Percentiles rank a stretch among this genome's conserved stretches.
Evolutionary conservation across 495 filamentous ascomycete species (phyloP).

Genomic region (Corynascus novoguineensis): DNA sequence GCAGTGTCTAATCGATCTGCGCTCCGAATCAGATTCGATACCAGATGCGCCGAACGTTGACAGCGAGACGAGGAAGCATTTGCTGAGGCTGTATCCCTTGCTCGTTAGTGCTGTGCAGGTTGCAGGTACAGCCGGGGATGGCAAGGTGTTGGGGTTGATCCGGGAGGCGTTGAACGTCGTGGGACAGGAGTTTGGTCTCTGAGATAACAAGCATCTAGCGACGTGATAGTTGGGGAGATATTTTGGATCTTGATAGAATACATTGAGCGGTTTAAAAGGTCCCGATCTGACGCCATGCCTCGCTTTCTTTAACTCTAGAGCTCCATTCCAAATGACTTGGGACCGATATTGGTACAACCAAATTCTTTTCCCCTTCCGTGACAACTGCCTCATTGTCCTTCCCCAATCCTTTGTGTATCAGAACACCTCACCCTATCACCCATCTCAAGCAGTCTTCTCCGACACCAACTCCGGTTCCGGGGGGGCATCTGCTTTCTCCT

Average conservation of each 20-base stretch:
- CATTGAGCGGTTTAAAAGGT: not conserved
- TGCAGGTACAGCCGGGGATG: constrained; percentile 58
- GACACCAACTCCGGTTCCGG: not conserved
- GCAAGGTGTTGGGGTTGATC: constrained; percentile 53
- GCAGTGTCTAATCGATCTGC: constrained; percentile 54
- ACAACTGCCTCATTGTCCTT: not conserved
- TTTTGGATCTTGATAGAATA: constrained; percentile 1
- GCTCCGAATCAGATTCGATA: constrained; percentile 66
- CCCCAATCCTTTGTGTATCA: not conserved
- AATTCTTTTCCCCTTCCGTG: not conserved
- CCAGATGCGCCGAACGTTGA: constrained; percentile 55
- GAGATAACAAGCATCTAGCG: not conserved
- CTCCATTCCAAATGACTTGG: not conserved
- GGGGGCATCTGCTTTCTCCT: no score
- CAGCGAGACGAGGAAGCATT: constrained; percentile 57
- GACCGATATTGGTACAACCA: constrained; percentile 10
- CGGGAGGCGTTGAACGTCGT: constrained; percentile 59
- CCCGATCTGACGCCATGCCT: constrained; percentile 1
- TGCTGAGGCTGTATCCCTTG: constrained; percentile 78
- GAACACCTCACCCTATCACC: not conserved
- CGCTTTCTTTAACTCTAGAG: not conserved
- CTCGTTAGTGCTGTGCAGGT: constrained; percentile 63
- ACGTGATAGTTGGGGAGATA: not conserved
- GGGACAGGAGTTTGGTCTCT: constrained; percentile 57
- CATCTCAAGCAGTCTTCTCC: not conserved